These are phyloP conservation scores for Wickerhamomyces queroliae DNA, from an alignment of 805 yeast genomes.

Conservation along the genomic window DNA sequence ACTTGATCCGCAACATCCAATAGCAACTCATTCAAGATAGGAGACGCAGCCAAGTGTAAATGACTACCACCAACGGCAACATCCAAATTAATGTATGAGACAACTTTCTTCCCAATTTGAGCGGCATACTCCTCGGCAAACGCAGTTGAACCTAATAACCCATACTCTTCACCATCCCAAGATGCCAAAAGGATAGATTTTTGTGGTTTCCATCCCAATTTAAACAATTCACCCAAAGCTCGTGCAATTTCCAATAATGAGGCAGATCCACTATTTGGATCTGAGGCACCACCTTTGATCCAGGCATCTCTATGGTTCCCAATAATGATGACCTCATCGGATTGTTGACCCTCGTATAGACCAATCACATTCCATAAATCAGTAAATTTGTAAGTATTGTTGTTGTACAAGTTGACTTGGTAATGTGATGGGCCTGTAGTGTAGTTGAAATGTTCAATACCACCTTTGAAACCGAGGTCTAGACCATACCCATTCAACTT, in stretches of 20 bases:
- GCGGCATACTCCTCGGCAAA: constrained; percentile 61
- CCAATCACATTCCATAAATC: constrained; percentile 64
- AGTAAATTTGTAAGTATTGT: constrained; percentile 55
- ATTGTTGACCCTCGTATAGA: constrained; percentile 45
- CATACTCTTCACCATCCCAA: constrained; percentile 86
- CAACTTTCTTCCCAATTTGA: constrained; percentile 40
- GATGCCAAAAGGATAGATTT: constrained; percentile 63
- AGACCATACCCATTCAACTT: constrained; percentile 55
- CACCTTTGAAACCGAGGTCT: constrained; percentile 43
- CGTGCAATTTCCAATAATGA: constrained; percentile 58
- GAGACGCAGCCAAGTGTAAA: constrained; percentile 49
- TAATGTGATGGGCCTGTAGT: constrained; percentile 45
- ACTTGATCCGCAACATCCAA: constrained; percentile 38
- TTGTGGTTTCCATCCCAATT: constrained; percentile 60
- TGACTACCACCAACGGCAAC: constrained; percentile 53
- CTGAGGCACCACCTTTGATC: constrained; percentile 75
- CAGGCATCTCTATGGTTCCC: constrained; percentile 83
- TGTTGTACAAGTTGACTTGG: constrained; percentile 48
- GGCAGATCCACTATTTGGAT: constrained; percentile 74
- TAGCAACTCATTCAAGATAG: constrained; percentile 45
- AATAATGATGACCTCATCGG: constrained; percentile 50
- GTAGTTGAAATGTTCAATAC: constrained; percentile 38
- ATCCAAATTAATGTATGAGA: constrained; percentile 69
- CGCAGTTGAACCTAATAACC: constrained; percentile 69
- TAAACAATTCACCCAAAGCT: constrained; percentile 43